Evolutionary conservation across 192 early-diverging fungal species (phyloP).

Genomic region (Coemansia reversa): DNA sequence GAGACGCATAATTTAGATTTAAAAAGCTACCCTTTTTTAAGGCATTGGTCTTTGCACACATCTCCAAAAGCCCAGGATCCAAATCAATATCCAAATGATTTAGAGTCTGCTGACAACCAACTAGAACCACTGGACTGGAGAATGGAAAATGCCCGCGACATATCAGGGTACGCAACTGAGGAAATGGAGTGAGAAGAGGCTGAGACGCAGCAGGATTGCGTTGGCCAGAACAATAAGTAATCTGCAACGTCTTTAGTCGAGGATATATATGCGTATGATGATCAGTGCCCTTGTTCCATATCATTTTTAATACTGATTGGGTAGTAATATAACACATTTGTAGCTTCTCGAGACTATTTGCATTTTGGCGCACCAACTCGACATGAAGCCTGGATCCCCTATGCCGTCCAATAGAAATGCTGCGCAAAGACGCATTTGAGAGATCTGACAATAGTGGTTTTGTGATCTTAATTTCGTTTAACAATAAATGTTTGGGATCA

Average conservation of each 20-base stretch:
- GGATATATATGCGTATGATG: constrained; percentile 27
- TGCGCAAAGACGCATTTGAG: constrained; percentile 14
- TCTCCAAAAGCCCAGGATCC: constrained; percentile 5
- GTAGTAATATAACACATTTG: constrained; percentile 9
- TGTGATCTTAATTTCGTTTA: neutral
- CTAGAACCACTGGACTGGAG: constrained; percentile 9
- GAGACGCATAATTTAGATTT: constrained; percentile 8
- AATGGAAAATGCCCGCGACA: constrained; percentile 24
- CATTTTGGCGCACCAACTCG: constrained; percentile 25
- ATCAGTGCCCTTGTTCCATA: neutral
- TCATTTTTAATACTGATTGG: constrained; percentile 20
- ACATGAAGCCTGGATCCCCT: constrained; percentile 20
- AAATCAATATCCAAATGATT: constrained; percentile 23
- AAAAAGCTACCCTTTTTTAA: constrained; percentile 6
- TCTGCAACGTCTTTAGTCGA: constrained; percentile 20
- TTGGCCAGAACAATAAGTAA: neutral
- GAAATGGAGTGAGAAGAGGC: constrained; percentile 19
- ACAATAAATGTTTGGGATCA: constrained; percentile 8
- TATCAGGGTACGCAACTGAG: constrained; percentile 21
- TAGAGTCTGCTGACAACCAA: constrained; percentile 8
- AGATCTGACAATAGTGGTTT: constrained; percentile 8
- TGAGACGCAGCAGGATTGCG: neutral
- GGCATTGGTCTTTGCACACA: neutral
- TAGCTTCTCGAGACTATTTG: constrained; percentile 20
- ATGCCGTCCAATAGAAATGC: constrained; percentile 19